Evolutionary conservation across 140 eudicot species (phyloP), one percentile per base, ranked within the genome.

Genomic region (Cichorium intybus): DNA sequence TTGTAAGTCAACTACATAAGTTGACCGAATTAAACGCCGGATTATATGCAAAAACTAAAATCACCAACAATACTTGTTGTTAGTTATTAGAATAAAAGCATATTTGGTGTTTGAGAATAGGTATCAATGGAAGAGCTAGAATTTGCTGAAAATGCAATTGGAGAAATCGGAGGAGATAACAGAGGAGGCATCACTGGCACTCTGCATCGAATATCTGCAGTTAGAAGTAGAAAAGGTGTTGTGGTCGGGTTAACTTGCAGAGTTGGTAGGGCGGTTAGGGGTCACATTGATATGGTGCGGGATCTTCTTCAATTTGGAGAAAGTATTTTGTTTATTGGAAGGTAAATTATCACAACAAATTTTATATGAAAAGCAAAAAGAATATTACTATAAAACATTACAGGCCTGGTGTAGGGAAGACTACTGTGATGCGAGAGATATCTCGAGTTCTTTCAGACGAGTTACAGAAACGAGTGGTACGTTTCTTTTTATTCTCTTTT

Each of bases 361-460:
- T 37, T 18, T 20, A n/a, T n/a, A n/a, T n/a, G n/a, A n/a, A n/a
- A n/a, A n/a, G n/a, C n/a, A n/a, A n/a, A n/a, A n/a, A n/a, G n/a
- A n/a, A n/a, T n/a, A n/a, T 31, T 31, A 4, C 8, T 1, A 6
- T 31, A 10, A 31, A 31, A 31, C 7, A 4, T 59, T 60, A 60
- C 94, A 88, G 96, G 82, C 96, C 96, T 66, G 96, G 96, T 75
- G 87, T 85, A 22, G 96, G 96, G 28, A 88, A 88, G 67, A 88
- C 96, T 69, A 88, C 96, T 17, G 87, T 88, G 21, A 78, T 88
- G 89, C 83, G 96, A 77, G 96, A 81, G 69, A 85, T 88, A 72
- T 74, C 94, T 48, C 84, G 87, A 60, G 85, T 82, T 60, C 75
- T 88, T 64, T 82, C 96, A 75, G 87, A 85, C 18, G 90, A 88